Evolutionary conservation across 2,329 filamentous ascomycete species (phyloP).

Genomic region (Proliferodiscus dingleyae): DNA sequence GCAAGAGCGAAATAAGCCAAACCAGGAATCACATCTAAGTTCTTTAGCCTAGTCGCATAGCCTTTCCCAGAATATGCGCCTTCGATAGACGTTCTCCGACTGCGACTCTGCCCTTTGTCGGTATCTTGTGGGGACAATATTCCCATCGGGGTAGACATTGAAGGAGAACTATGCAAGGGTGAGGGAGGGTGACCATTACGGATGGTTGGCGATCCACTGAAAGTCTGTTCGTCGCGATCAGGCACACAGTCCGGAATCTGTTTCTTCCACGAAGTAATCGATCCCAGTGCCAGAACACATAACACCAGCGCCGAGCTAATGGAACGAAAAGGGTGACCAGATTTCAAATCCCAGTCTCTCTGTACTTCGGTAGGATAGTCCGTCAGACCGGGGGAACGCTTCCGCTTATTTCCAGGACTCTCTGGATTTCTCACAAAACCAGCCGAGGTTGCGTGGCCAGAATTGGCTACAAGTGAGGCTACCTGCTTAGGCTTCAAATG

Average conservation of each 20-base stretch:
- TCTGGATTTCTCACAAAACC: constrained; percentile 29
- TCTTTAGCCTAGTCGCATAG: constrained; percentile 39
- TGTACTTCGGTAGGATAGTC: constrained; percentile 21
- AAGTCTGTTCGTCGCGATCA: constrained; percentile 17
- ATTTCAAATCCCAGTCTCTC: constrained; percentile 33
- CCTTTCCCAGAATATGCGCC: constrained; percentile 17
- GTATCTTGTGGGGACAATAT: constrained; percentile 49
- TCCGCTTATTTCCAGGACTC: constrained; percentile 30
- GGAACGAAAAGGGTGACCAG: constrained; percentile 55
- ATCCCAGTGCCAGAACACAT: constrained; percentile 78
- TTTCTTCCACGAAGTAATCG: constrained; percentile 61
- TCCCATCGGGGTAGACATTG: constrained; percentile 37
- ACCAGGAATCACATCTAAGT: constrained; percentile 82
- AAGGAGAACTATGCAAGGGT: constrained; percentile 51
- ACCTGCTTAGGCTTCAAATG: constrained; percentile 25
- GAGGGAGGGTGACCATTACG: constrained; percentile 50
- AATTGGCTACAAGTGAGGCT: constrained; percentile 12
- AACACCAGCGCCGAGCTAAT: constrained; percentile 79
- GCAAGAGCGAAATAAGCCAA: constrained; percentile 86
- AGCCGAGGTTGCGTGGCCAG: not conserved
- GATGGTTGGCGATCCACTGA: constrained; percentile 26
- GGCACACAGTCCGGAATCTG: constrained; percentile 55
- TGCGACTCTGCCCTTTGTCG: constrained; percentile 34
- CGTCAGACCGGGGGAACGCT: constrained; percentile 24
- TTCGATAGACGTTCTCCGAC: constrained; percentile 50